These are phyloP conservation scores for Thelonectria olida DNA, from an alignment of 2,329 filamentous ascomycete genomes.

Conservation along the genomic window DNA sequence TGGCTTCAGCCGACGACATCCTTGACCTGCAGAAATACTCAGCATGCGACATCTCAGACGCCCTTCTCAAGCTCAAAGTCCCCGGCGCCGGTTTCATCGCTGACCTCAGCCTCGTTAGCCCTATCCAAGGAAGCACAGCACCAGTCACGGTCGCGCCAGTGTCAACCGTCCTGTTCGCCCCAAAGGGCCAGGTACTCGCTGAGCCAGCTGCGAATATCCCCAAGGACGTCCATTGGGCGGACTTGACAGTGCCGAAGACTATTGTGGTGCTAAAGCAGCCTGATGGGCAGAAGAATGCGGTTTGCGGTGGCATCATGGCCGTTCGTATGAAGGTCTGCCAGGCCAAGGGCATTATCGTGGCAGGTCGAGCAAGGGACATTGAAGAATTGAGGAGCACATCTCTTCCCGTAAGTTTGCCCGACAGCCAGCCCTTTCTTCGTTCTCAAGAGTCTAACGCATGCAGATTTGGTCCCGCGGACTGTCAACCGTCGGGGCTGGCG, in stretches of 20 bases:
- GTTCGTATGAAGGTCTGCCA: slow-evolving; percentile 71
- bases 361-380: slow-evolving; percentile 74
- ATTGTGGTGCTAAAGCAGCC: slow-evolving; percentile 76
- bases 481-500: slow-evolving; percentile 67
- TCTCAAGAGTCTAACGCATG: background rate
- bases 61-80: slow-evolving; percentile 74
- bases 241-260: slow-evolving; percentile 66
- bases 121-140: slow-evolving; percentile 34
- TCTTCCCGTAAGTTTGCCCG: slow-evolving; percentile 60
- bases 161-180: slow-evolving; percentile 70
- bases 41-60: slow-evolving; percentile 74
- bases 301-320: slow-evolving; percentile 82
- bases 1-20: slow-evolving; percentile 36
- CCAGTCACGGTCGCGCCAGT: slow-evolving; percentile 59
- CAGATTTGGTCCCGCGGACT: slow-evolving; percentile 65
- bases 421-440: background rate
- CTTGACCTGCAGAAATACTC: slow-evolving; percentile 49
- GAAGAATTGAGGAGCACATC: slow-evolving; percentile 63
- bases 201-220: slow-evolving; percentile 60
- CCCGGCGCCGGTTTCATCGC: slow-evolving; percentile 73
- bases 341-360: slow-evolving; percentile 70
- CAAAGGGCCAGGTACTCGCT: slow-evolving; percentile 57
- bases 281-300: slow-evolving; percentile 70
- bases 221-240: slow-evolving; percentile 72
- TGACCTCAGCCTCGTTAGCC: slow-evolving; percentile 56